Conservation (phyloP, 73 alveolate genomes). For the Durusdinium trenchii region DNA sequence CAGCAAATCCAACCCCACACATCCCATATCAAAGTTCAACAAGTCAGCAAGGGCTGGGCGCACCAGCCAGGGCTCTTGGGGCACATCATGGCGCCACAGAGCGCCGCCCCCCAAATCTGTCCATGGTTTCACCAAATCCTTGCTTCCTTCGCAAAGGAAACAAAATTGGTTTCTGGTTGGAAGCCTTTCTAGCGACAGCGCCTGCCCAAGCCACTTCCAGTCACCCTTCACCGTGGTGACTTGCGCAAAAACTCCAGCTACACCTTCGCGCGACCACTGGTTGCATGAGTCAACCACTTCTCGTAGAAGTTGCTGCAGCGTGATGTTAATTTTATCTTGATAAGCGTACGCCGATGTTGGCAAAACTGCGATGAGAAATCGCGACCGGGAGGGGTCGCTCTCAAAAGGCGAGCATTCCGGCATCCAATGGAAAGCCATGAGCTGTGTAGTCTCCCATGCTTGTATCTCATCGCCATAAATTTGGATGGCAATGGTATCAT, state of each 20-base stretch:
- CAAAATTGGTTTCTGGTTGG: not conserved
- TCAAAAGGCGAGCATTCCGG: not conserved
- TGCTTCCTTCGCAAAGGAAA: not conserved
- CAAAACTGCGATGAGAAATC: not conserved
- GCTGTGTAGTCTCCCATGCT: not conserved
- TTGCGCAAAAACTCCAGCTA: not conserved
- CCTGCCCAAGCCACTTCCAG: not conserved
- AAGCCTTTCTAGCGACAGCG: not conserved
- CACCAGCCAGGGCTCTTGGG: not conserved
- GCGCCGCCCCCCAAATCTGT: not conserved
- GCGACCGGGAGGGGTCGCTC: not conserved
- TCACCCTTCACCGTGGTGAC: not conserved
- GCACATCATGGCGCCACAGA: not conserved
- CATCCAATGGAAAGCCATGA: not conserved
- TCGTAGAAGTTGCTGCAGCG: not conserved
- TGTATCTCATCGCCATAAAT: not conserved
- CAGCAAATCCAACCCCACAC: not conserved
- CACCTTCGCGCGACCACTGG: not conserved
- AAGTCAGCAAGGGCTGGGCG: not conserved
- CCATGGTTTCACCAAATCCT: not conserved
- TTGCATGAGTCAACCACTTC: not conserved
- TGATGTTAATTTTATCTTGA: not conserved
- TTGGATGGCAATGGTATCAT: not conserved
- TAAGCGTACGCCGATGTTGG: not conserved
- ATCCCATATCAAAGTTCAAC: not conserved